Evolutionary conservation across 2,329 filamentous ascomycete genomes (phyloP).

Genomic region (Nemania sp.): DNA sequence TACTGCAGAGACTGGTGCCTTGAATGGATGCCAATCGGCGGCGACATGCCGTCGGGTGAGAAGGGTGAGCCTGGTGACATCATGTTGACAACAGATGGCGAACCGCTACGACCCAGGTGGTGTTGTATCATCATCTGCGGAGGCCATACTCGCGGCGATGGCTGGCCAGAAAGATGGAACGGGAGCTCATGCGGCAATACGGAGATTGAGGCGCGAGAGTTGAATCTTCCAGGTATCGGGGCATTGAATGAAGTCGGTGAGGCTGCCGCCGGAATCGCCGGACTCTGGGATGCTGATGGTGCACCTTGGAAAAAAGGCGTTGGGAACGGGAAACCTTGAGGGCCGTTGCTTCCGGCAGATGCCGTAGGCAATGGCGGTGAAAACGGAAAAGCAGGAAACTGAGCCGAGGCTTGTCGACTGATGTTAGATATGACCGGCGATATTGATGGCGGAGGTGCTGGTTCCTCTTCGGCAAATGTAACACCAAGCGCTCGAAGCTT

Average conservation of each 20-base stretch:
- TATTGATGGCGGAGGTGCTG: conserved; percentile 60
- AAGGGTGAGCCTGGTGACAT: conserved; percentile 70
- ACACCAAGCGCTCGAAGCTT: conserved; percentile 93
- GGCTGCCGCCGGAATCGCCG: conserved; percentile 65
- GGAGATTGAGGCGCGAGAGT: conserved; percentile 73
- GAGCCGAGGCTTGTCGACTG: conserved; percentile 71
- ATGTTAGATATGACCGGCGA: conserved; percentile 68
- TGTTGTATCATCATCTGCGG: conserved; percentile 60
- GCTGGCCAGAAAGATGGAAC: conserved; percentile 67
- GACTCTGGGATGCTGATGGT: conserved; percentile 65
- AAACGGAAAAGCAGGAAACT: conserved; percentile 77
- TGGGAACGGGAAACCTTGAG: conserved; percentile 61
- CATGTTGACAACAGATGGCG: conserved; percentile 64
- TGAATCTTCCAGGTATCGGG: conserved; percentile 61
- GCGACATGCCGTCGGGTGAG: conserved; percentile 55
- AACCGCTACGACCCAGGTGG: conserved; percentile 60
- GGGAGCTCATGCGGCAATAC: conserved; percentile 67
- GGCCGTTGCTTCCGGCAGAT: conserved; percentile 72
- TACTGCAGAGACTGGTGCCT: conserved; percentile 65
- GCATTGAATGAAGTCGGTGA: conserved; percentile 74
- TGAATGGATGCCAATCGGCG: conserved; percentile 54
- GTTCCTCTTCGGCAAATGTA: conserved; percentile 75
- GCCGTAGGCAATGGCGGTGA: conserved; percentile 82
- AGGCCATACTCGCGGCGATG: conserved; percentile 63
- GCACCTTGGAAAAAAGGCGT: conserved; percentile 64